These are phyloP conservation scores for Diplodia mutila DNA, from an alignment of 2,329 filamentous ascomycete genomes.

Conservation along the genomic window DNA sequence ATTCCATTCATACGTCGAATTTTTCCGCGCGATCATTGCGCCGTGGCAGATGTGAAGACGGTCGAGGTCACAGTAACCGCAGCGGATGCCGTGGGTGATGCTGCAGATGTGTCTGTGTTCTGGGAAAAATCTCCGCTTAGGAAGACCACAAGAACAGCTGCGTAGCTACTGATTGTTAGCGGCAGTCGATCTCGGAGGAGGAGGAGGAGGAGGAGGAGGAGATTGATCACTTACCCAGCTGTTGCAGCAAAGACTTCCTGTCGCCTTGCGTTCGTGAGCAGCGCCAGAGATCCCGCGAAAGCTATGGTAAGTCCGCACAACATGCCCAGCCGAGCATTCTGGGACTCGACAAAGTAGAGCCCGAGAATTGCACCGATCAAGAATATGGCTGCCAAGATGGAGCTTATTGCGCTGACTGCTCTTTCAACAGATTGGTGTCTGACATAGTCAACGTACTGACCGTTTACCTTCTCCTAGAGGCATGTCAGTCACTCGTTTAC, in stretches of 20 bases:
- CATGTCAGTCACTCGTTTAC: background rate
- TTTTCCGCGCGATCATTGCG: background rate
- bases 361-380: slow-evolving; percentile 28
- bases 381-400: slow-evolving; percentile 25
- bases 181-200: fast-evolving
- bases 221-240: slow-evolving; percentile 26
- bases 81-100: background rate
- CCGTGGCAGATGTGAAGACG: background rate
- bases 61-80: background rate
- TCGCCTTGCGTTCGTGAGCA: slow-evolving; percentile 25
- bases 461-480: background rate
- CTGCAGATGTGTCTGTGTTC: background rate
- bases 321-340: slow-evolving; percentile 26
- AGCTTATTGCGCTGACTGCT: slow-evolving; percentile 9
- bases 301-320: slow-evolving; percentile 26
- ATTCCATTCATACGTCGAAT: background rate
- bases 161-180: slow-evolving; percentile 25
- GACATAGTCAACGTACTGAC: background rate
- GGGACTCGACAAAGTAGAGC: slow-evolving; percentile 29
- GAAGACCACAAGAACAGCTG: slow-evolving; percentile 30
- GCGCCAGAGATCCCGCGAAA: slow-evolving; percentile 25
- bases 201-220: too few species aligned
- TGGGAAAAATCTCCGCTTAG: slow-evolving; percentile 28
- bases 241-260: slow-evolving; percentile 30
- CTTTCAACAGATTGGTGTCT: background rate